These are phyloP conservation scores for Penicillium lagena DNA, from an alignment of 495 filamentous ascomycete genomes.

Conservation along the genomic window DNA sequence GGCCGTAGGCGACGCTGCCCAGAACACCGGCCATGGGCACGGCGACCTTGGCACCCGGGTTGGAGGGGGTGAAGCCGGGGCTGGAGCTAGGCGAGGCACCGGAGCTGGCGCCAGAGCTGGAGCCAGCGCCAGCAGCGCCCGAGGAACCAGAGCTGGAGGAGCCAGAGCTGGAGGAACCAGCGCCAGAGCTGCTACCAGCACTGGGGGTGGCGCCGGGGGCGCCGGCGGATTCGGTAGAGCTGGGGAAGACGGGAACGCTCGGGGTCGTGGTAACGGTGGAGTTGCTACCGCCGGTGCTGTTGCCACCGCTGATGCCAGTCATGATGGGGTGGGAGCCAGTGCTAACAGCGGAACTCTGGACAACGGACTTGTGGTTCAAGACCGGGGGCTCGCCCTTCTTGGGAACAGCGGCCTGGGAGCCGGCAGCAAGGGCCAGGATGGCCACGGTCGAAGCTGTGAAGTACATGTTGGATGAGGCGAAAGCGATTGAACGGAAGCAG, in stretches of 20 bases:
- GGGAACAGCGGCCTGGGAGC: conserved; percentile 10
- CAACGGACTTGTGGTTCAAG: conserved; percentile 1
- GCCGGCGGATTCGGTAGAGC: conserved; percentile 1
- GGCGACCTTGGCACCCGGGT: conserved; percentile 24
- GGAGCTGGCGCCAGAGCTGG: conserved; percentile 7
- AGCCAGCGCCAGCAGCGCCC: neutral
- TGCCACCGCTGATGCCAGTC: too few species aligned
- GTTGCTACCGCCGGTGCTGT: neutral
- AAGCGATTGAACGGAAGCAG: conserved; percentile 17
- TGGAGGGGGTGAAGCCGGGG: conserved; percentile 16
- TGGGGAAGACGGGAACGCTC: conserved; percentile 1
- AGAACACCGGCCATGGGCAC: conserved; percentile 21
- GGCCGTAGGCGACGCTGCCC: conserved; percentile 23
- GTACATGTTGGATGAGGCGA: conserved; percentile 13
- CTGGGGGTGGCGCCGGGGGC: conserved; percentile 1
- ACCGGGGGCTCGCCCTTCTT: conserved; percentile 13
- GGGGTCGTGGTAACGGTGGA: neutral
- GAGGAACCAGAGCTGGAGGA: neutral
- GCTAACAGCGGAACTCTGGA: conserved; percentile 1
- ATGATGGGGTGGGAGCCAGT: neutral
- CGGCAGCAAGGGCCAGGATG: conserved; percentile 21
- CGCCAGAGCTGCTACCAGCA: neutral
- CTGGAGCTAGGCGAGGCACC: conserved; percentile 13
- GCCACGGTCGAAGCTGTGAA: conserved; percentile 16
- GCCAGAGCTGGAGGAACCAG: neutral